Base-by-base conservation (phyloP, 2,329 filamentous ascomycete species). In the Coniochaeta hoffmannii region DNA sequence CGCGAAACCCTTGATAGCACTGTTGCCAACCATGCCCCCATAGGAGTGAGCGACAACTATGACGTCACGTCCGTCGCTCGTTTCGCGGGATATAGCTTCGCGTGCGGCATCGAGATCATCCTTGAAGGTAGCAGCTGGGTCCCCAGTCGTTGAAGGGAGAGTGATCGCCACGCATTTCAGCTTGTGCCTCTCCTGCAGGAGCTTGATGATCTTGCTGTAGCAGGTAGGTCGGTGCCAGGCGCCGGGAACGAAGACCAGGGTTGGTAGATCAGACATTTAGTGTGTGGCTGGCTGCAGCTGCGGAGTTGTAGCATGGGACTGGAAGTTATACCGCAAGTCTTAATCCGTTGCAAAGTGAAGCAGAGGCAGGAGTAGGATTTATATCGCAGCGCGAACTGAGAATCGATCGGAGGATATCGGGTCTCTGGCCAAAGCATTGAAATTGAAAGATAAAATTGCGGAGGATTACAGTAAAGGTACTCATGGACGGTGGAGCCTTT, bases 31-130 rank as follows among this genome's bases (percentile, higher is more conserved):
- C 41, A 73, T 67, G 22, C 76, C 76, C 30, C 76, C 76, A 55
- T 77, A 80, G 0, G 76, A 78, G 63, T 80, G 77, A 1, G 68
- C 71, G 3, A 78, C 61, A 5, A 81, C 65, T 3, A 80, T 65
- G 2, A 80, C 76, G 55, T 80, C 63, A 22, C 61, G 66, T 1
- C 73, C 73, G 8, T 66, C 57, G 1, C 51, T 56, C 3, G 66
- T 73, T 50, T 78, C 72, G 4, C 50, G 55, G 1, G 58, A 38
- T 11, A 78, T 73, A 0, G 66, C 65, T 1, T 66, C 61, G 10
- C 68, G 70, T 7, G 70, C 69, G 4, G 64, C 71, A 5, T 73
- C 66, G 35, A 78, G 59, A 54, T 78, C 75, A 54, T 73, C 68
- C 28, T 68, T 66, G 63, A 75, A 73, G 14, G 69, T 73, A 3